Evolutionary conservation across 306 rosid species (phyloP), one percentile per base, ranked within the genome.

Genomic region (Sicyos baderoa): DNA sequence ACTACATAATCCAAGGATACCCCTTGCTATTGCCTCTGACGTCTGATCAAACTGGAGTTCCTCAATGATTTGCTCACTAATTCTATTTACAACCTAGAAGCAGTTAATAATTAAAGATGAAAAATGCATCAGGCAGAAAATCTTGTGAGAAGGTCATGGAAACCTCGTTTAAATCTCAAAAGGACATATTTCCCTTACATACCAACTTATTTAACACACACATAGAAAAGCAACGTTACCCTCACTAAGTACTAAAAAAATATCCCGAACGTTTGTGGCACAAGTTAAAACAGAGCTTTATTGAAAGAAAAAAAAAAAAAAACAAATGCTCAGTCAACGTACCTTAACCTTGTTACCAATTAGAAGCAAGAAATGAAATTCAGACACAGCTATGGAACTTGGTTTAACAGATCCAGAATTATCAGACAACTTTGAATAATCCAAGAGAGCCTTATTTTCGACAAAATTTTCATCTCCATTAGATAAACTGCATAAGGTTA

Each of bases 41-140:
- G 88, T 81, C 84, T 79, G 94, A 70, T 88, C 98, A 81, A 93
- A 93, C 86, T 89, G 94, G 72, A 89, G 97, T 81, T 93, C 97
- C 91, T 93, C 98, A 40, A 93, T 76, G 75, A 89, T 86, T 51
- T 88, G 85, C 81, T 89, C 97, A 18, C 97, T 89, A 51, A 93
- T 93, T 89, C 98, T 88, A 80, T 93, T 93, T 61, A 93, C 95
- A 68, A 93, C 98, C 98, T 92, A 79, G 68, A 71, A 64, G 75
- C 45, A 65, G 21, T 44, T 11, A 65, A 65, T 6, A 21, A 65
- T 45, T 44, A 18, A 45, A 65, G 32, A 73, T 55, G 42, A 40
- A 59, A 68, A 63, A 52, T 64, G 70, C 52, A 62, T 68, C 27
- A 57, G 27, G 35, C 22, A 65, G 70, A 53, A 65, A 40, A 63